Percentiles rank a stretch among this genome's conserved stretches.
phyloP scores from a whole-genome alignment of 371 early-diverging fungal genomes.

The Mucor saturninus region DNA sequence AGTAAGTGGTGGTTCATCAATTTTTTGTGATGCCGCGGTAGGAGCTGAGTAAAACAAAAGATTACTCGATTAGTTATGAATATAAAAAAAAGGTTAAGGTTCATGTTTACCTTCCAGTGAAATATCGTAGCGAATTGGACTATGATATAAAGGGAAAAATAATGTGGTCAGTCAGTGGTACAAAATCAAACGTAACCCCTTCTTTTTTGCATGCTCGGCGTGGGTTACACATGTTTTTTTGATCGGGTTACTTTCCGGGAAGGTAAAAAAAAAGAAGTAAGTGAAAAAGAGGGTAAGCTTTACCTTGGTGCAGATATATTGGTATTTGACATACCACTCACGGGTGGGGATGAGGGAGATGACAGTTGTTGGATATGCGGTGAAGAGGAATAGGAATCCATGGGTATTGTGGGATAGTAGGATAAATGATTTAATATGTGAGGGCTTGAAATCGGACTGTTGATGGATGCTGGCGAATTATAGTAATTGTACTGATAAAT shows the following conservation, averaged over 20 bases:
- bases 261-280: neutral
- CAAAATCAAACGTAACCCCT: neutral
- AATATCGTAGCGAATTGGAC: slow-evolving; percentile 21
- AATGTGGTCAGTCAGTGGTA: slow-evolving; percentile 15
- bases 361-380: slow-evolving; percentile 3
- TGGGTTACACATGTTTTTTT: slow-evolving; percentile 23
- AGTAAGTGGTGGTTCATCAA: slow-evolving; percentile 32
- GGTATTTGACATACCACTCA: neutral
- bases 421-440: slow-evolving; percentile 14
- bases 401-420: slow-evolving; percentile 1
- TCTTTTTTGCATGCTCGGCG: slow-evolving; percentile 16
- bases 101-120: slow-evolving; percentile 24
- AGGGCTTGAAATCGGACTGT: slow-evolving; percentile 18
- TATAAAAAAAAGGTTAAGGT: neutral
- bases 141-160: slow-evolving; percentile 6
- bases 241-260: slow-evolving; percentile 25
- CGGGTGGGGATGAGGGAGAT: slow-evolving; percentile 13
- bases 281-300: neutral
- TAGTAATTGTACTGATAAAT: slow-evolving; percentile 2
- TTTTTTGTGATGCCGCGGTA: slow-evolving; percentile 33
- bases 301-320: slow-evolving; percentile 8
- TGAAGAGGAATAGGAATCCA: neutral
- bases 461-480: neutral
- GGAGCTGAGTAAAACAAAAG: slow-evolving; percentile 18
- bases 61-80: neutral